Evolutionary conservation across 2,329 filamentous ascomycete genomes (phyloP), one percentile per base, ranked within the genome.

Genomic region (Cytospora chrysosperma): DNA sequence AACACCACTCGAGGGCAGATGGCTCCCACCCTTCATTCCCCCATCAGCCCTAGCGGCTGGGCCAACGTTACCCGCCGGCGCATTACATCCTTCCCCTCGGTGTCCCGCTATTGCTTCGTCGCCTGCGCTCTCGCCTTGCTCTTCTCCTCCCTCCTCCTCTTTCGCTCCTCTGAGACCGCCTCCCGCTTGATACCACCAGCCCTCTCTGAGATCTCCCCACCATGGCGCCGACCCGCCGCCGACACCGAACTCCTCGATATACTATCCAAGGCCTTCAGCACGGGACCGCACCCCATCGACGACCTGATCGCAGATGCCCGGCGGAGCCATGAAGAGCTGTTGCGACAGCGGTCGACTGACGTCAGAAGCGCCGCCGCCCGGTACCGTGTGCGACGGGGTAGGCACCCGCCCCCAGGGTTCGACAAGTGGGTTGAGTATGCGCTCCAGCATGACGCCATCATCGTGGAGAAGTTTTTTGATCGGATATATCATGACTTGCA

Each of bases 401-500:
- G 80, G 26, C 80, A 82, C 64, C 80, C 80, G 1, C 80, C 80
- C 7, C 80, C 80, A 0, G 79, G 78, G 4, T 82, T 82, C 67
- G 77, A 81, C 55, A 73, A 74, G 53, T 82, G 80, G 80, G 78
- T 78, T 70, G 70, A 74, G 43, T 81, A 79, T 58, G 81, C 81
- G 19, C 70, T 73, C 55, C 71, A 77, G 32, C 72, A 76, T 51
- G 69, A 78, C 30, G 78, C 78, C 50, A 68, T 81, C 65, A 72
- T 82, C 27, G 74, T 82, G 30, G 80, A 82, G 68, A 75, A 79
- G 65, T 80, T 79, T 67, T 84, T 82, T 65, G 82, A 84, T 65
- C 82, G 81, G 69, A 82, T 84, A 57, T 79, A 83, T 69, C 78
- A 83, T 67, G 82, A 84, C 68, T 70, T 82, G 17, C 72, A 74